A percentile compares a stretch with the other conserved stretches of the same genome.
These are phyloP conservation scores for Populus euphratica DNA, from an alignment of 345 rosid genomes.

Conservation along the genomic window DNA sequence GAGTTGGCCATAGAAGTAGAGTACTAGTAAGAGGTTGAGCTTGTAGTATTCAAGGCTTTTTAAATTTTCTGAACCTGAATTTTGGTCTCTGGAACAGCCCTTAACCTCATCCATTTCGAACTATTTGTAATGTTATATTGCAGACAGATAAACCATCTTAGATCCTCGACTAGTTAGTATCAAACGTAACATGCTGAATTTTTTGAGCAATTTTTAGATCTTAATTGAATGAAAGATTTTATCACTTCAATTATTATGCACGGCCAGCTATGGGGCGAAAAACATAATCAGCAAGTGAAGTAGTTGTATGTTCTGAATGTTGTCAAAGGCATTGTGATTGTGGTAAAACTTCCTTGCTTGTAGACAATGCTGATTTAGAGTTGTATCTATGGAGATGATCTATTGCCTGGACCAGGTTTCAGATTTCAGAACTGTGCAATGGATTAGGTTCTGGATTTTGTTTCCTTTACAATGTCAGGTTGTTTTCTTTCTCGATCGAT, in stretches of 20 bases:
- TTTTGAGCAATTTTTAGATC: background rate
- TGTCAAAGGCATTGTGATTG: too few relatives aligned
- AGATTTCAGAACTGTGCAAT: too few relatives aligned
- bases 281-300: background rate
- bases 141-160: background rate
- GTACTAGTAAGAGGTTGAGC: constrained; percentile 4
- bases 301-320: background rate
- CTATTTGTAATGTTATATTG: constrained; percentile 1
- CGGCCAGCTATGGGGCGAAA: background rate
- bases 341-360: too few relatives aligned
- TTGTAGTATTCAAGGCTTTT: constrained; percentile 22
- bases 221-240: background rate
- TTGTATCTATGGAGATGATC: too few relatives aligned
- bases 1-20: background rate
- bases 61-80: constrained; percentile 13
- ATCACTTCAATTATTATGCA: background rate
- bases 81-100: constrained; percentile 14
- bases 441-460: background rate
- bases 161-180: background rate
- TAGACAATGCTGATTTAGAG: too few relatives aligned
- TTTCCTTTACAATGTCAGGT: background rate
- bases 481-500: background rate
- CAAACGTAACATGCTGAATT: background rate
- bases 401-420: background rate
- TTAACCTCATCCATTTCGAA: constrained; percentile 12